Evolutionary conservation across 2,329 filamentous ascomycete genomes (phyloP), one percentile per base, ranked within the genome.

Genomic region (Alternaria arborescens): DNA sequence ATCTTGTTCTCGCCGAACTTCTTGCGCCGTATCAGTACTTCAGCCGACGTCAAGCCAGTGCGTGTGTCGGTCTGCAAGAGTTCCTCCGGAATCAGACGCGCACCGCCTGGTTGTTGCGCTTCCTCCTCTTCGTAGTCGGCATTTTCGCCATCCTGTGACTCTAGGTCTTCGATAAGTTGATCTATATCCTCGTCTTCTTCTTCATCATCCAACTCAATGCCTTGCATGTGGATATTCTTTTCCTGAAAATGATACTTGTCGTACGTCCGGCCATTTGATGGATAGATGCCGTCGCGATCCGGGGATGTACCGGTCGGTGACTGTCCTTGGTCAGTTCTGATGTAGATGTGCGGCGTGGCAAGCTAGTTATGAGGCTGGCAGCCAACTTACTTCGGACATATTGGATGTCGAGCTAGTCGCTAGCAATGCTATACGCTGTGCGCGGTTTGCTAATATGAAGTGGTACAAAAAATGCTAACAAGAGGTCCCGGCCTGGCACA

Each of bases 1-100:
- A 97, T 93, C 79, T 92, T 89, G 79, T 97, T 97, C 76, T 91
- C 84, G 78, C 93, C 93, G 78, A 89, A 92, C 79, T 91, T 92
- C 82, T 87, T 89, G 60, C 89, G 86, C 41, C 85, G 82, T 11
- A 82, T 74, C 32, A 81, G 64, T 52, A 93, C 91, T 81, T 96
- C 90, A 44, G 83, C 78, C 60, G 91, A 87, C 14, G 88, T 92
- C 8, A 97, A 85, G 85, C 93, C 91, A 20, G 85, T 81, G 47
- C 86, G 85, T 58, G 87, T 89, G 75, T 94, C 88, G 18, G 93
- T 97, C 79, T 91, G 86, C 43, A 96, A 86, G 78, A 92, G 84
- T 66, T 92, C 89, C 74, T 94, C 90, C 14, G 91, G 87, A 44
- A 92, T 84, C 52, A 85, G 79, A 60, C 87, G 88, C 66, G 84